phyloP scores from a whole-genome alignment of 352 stramenopile species.

The Globisporangium alternatum region DNA sequence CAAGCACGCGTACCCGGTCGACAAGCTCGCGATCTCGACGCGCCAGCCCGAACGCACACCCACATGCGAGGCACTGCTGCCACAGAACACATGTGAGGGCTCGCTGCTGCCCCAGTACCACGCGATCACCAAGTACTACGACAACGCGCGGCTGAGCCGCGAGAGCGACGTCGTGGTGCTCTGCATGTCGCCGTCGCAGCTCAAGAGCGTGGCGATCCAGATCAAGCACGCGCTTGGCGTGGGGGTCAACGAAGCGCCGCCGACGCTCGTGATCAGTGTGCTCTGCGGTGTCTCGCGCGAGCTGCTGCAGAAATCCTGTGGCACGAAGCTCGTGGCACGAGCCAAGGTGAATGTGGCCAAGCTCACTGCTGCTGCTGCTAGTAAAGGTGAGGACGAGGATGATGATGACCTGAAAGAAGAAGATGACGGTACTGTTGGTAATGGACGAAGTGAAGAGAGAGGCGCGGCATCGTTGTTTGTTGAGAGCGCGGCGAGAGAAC shows the following conservation, averaged over 20 bases:
- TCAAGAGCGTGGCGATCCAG: slow-evolving; percentile 69
- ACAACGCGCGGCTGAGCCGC: slow-evolving; percentile 50
- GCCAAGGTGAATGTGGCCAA: slow-evolving; percentile 26
- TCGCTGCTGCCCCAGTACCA: slow-evolving; percentile 31
- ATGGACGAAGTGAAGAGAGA: background rate
- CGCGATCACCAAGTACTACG: slow-evolving; percentile 40
- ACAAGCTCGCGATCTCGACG: slow-evolving; percentile 45
- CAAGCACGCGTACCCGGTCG: slow-evolving; percentile 30
- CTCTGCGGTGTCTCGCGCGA: slow-evolving; percentile 42
- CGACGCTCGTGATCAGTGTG: slow-evolving; percentile 40
- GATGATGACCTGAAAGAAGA: background rate
- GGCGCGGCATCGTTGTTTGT: background rate
- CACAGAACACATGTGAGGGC: slow-evolving; percentile 4
- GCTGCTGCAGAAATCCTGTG: slow-evolving; percentile 45
- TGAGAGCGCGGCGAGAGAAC: slow-evolving; percentile 8
- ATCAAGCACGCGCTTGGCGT: slow-evolving; percentile 55
- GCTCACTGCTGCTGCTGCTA: slow-evolving; percentile 10
- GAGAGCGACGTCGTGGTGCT: slow-evolving; percentile 62
- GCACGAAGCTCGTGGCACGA: slow-evolving; percentile 33
- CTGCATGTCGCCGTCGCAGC: slow-evolving; percentile 62
- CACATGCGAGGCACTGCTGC: slow-evolving; percentile 31
- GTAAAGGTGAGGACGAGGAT: background rate
- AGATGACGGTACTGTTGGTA: slow-evolving; percentile 10
- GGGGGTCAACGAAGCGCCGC: slow-evolving; percentile 18
- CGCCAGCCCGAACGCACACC: slow-evolving; percentile 51